phyloP scores from a whole-genome alignment of 2,329 filamentous ascomycete genomes.

The Pezicula radicicola region DNA sequence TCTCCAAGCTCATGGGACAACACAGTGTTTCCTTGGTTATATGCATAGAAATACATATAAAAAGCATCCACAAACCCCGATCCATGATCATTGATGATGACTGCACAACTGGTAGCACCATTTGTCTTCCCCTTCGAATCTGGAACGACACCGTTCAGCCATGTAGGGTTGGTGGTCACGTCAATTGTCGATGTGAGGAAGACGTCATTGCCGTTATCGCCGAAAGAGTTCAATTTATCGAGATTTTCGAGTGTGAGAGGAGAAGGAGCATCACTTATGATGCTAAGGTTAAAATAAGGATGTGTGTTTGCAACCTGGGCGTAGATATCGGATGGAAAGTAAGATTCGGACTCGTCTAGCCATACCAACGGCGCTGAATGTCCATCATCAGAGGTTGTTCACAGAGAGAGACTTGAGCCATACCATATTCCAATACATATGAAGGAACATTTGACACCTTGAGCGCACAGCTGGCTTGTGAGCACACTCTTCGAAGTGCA shows the following conservation, averaged over 20 bases:
- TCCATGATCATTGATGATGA: conserved; percentile 57
- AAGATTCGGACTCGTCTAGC: conserved; percentile 44
- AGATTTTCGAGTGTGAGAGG: conserved; percentile 45
- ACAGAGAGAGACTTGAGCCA: background rate
- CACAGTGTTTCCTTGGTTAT: conserved; percentile 29
- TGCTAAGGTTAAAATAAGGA: conserved; percentile 39
- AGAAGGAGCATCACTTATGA: conserved; percentile 32
- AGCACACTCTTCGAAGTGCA: conserved; percentile 3
- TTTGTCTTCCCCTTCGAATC: conserved; percentile 46
- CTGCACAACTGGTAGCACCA: conserved; percentile 43
- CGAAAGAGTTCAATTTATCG: conserved; percentile 40
- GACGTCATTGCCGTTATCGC: conserved; percentile 35
- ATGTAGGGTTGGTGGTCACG: conserved; percentile 40
- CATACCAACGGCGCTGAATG: conserved; percentile 47
- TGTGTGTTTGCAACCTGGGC: conserved; percentile 42
- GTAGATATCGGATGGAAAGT: conserved; percentile 46
- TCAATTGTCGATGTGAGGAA: conserved; percentile 47
- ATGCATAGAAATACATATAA: conserved; percentile 34
- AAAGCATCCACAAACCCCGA: conserved; percentile 38
- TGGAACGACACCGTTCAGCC: conserved; percentile 51
- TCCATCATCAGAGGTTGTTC: background rate
- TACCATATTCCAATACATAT: conserved; percentile 44
- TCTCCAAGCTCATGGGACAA: conserved; percentile 27
- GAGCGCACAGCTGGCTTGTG: background rate
- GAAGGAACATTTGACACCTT: conserved; percentile 31